These are phyloP conservation scores for Friedmanniomyces endolithicus DNA, from an alignment of 495 filamentous ascomycete species.

Conservation along the genomic window DNA sequence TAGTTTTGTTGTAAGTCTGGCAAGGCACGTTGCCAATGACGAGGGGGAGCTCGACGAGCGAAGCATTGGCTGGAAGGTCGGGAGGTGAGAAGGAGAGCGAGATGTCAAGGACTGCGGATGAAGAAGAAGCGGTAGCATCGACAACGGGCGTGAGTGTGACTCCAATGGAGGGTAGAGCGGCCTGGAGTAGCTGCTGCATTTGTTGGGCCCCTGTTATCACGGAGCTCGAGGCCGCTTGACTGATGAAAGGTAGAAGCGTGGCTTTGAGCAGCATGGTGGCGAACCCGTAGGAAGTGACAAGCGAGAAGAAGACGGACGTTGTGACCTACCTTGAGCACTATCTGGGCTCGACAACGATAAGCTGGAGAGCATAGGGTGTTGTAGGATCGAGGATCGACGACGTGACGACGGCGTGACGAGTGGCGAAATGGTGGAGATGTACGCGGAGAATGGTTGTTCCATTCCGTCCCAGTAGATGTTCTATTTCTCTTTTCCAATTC, in stretches of 20 bases:
- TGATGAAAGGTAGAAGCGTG: background rate
- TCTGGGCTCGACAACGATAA: too few species aligned
- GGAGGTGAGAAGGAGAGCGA: background rate
- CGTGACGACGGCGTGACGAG: too few species aligned
- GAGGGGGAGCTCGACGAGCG: slow-evolving; percentile 1
- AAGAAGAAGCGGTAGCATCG: background rate
- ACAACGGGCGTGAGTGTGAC: background rate
- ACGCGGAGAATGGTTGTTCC: too few species aligned
- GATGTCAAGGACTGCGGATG: background rate
- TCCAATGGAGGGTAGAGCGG: background rate
- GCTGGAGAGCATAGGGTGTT: too few species aligned
- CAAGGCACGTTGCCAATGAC: background rate
- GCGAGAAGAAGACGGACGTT: too few species aligned
- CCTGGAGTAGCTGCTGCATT: background rate
- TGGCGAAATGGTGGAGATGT: too few species aligned
- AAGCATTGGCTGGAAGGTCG: background rate
- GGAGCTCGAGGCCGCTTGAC: background rate
- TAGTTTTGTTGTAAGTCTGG: background rate
- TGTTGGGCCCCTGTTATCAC: background rate
- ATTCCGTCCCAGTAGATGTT: too few species aligned
- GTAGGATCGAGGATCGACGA: too few species aligned
- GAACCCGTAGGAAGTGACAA: too few species aligned
- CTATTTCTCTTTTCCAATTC: too few species aligned
- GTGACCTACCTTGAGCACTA: too few species aligned
- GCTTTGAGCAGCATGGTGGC: background rate